These are phyloP conservation scores for Alternaria brassicae DNA, from an alignment of 2,329 filamentous ascomycete genomes.

Conservation along the genomic window DNA sequence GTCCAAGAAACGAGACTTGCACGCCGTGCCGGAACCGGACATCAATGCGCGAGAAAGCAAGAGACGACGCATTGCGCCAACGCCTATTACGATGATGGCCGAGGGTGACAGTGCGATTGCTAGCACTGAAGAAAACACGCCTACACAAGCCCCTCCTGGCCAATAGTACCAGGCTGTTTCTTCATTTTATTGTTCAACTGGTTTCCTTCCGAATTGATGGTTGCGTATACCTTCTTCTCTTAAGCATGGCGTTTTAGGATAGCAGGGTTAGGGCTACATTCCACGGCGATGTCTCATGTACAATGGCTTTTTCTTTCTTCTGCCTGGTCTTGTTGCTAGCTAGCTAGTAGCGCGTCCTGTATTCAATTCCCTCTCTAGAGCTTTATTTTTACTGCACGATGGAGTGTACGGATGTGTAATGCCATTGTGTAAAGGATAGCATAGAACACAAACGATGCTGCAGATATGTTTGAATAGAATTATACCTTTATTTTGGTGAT, in stretches of 20 bases:
- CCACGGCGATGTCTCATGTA: constrained; percentile 6
- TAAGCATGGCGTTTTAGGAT: constrained; percentile 33
- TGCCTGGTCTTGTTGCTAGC: constrained; percentile 1
- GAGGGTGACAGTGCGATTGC: constrained; percentile 38
- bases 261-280: constrained; percentile 4
- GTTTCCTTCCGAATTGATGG: constrained; percentile 1
- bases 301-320: constrained; percentile 5
- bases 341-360: background rate
- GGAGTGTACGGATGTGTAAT: no score
- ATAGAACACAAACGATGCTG: no score
- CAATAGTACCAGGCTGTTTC: constrained; percentile 22
- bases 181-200: constrained; percentile 3
- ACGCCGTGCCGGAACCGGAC: constrained; percentile 48
- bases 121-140: constrained; percentile 43
- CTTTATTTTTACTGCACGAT: constrained; percentile 5
- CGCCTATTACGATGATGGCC: constrained; percentile 45
- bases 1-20: constrained; percentile 48
- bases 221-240: constrained; percentile 9
- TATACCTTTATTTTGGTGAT: no score
- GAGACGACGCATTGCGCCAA: constrained; percentile 56
- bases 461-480: background rate
- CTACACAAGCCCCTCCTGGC: constrained; percentile 28
- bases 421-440: no score
- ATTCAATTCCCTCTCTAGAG: no score
- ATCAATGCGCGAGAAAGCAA: constrained; percentile 49